Base-by-base conservation (phyloP, 2,329 filamentous ascomycete genomes). In the Trichothecium roseum region DNA sequence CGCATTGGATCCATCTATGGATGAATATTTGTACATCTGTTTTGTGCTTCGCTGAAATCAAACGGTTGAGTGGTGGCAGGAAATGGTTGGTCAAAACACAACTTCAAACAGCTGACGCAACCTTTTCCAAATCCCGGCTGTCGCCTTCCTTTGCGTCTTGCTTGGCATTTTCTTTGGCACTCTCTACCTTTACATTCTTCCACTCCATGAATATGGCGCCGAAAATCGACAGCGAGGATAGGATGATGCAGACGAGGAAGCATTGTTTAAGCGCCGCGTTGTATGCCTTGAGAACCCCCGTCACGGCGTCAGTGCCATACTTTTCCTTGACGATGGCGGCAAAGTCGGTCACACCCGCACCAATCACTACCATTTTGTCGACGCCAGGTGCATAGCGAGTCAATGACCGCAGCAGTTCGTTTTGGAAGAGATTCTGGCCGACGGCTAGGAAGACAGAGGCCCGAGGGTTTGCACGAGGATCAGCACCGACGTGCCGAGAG, bases 241-340 rank as follows among this genome's bases (percentile, higher is more conserved):
- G 17, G 32, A 44, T 39, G 32, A 29, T 33, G 24, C 38, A 41
- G 14, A 39, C 30, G 26, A 38, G 18, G 30, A 36, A 37, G 27
- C 37, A 36, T 20, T 35, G 15, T 45, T 74, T 74, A 42, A 77
- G 72, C 0, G 68, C 69, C 38, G 68, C 54, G 34, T 67, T 78
- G 55, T 81, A 81, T 0, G 69, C 72, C 0, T 45, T 35, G 7
- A 78, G 54, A 27, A 81, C 72, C 0, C 60, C 61, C 1, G 51
- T 42, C 1, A 78, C 52, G 35, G 56, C 62, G 17, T 66, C 46
- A 12, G n/a, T 8, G 14, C 33, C 29, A 9, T 18, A 42, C 37
- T 18, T 20, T 0, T 50, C 39, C 0, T 60, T 47, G 37, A 81
- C 69, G 7, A 56, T 55, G 4, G 32, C 26, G 42, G 69, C 64